Conservation (phyloP, 257 asterid species). For the Euphrasia confusa region DNA sequence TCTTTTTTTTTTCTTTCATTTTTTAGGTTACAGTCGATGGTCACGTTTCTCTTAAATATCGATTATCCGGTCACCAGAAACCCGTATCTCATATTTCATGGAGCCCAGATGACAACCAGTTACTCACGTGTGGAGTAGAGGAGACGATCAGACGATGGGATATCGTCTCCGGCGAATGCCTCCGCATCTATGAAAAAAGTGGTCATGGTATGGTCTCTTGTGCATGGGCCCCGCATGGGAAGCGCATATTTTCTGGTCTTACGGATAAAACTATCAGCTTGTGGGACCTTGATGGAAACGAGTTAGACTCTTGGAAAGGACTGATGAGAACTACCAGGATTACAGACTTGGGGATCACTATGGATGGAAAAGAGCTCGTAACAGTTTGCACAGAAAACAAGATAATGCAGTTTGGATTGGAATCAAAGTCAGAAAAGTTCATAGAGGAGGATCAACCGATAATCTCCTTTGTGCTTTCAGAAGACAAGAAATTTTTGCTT, state of each 20-base stretch:
- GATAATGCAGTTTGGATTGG: conserved; percentile 66
- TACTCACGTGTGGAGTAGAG: conserved; percentile 86
- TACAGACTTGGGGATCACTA: conserved; percentile 65
- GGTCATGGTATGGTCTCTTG: conserved; percentile 80
- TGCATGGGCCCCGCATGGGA: conserved; percentile 81
- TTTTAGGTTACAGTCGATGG: conserved; percentile 30
- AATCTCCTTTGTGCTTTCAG: conserved; percentile 66
- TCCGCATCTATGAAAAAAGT: conserved; percentile 54
- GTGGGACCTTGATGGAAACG: conserved; percentile 93
- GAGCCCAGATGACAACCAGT: conserved; percentile 72
- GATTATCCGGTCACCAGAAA: conserved; percentile 48
- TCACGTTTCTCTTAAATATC: conserved; percentile 25
- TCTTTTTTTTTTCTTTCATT: neutral
- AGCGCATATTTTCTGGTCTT: conserved; percentile 59
- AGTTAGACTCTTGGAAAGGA: conserved; percentile 82
- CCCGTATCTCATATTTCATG: conserved; percentile 75
- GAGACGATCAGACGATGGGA: conserved; percentile 85
- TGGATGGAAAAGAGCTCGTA: conserved; percentile 61
- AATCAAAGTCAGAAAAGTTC: conserved; percentile 57
- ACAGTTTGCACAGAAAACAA: conserved; percentile 61
- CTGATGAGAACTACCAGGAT: conserved; percentile 51
- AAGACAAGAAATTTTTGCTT: conserved; percentile 64
- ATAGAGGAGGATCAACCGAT: conserved; percentile 75
- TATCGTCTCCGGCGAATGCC: conserved; percentile 67
- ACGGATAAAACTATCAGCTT: conserved; percentile 70